These are phyloP conservation scores for Arthrobotrys sinensis DNA, from an alignment of 2,329 filamentous ascomycete species.

Conservation along the genomic window DNA sequence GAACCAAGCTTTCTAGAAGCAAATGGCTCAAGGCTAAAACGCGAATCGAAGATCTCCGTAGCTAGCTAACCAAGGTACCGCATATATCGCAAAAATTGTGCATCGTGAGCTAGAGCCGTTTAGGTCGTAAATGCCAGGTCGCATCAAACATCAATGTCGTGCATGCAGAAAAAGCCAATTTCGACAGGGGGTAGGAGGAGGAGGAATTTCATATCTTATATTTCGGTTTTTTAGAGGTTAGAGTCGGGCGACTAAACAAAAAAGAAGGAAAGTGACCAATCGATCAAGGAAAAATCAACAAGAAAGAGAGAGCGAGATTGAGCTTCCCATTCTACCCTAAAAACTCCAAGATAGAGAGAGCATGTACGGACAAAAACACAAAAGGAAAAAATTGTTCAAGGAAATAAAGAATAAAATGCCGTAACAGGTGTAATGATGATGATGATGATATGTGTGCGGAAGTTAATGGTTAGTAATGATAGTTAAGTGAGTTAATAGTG, in stretches of 20 bases:
- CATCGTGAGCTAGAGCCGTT: no score
- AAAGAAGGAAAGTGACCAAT: background rate
- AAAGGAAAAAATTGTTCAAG: constrained; percentile 24
- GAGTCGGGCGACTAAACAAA: background rate
- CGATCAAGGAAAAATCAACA: background rate
- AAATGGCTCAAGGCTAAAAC: no score
- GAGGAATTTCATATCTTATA: constrained; percentile 20
- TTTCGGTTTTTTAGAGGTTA: background rate
- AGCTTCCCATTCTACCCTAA: constrained; percentile 52
- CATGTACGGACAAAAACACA: constrained; percentile 12
- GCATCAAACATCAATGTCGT: no score
- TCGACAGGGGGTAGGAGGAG: background rate
- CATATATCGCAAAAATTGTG: no score
- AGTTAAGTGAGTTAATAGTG: constrained; percentile 34
- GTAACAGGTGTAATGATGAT: constrained; percentile 16
- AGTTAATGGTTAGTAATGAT: constrained; percentile 19
- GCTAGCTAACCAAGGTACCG: no score
- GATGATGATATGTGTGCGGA: no score
- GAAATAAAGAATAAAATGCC: constrained; percentile 31
- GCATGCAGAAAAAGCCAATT: no score
- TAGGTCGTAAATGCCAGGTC: no score
- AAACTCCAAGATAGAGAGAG: constrained; percentile 56
- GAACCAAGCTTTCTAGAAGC: no score
- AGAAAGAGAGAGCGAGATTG: background rate
- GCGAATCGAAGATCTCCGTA: no score